Conservation (phyloP, 164 flowering plant genomes). For the Paratinospora sagittata region DNA sequence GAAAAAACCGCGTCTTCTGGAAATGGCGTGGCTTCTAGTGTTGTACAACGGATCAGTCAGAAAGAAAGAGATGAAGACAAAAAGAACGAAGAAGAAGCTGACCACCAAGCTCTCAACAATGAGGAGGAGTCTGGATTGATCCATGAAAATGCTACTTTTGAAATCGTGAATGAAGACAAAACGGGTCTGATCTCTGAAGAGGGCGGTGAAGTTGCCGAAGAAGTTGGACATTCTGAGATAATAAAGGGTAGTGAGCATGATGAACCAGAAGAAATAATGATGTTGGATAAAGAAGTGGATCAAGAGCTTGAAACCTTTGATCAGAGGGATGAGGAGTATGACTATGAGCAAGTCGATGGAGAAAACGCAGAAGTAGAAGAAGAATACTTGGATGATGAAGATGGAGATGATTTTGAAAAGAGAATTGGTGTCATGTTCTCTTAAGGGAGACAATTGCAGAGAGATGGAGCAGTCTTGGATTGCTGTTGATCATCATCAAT, state of each 20-base stretch:
- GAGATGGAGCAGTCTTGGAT: not conserved
- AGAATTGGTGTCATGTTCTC: constrained; percentile 54
- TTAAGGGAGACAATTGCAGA: constrained; percentile 9
- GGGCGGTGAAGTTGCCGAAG: too few species aligned
- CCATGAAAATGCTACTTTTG: too few species aligned
- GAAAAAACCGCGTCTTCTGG: constrained; percentile 25
- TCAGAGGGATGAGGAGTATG: constrained; percentile 45
- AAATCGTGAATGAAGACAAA: not conserved
- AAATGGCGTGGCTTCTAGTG: constrained; percentile 15
- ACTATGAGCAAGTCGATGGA: constrained; percentile 50
- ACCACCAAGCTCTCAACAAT: not conserved
- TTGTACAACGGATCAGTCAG: constrained; percentile 21
- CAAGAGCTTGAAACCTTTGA: constrained; percentile 47
- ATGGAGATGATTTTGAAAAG: constrained; percentile 78
- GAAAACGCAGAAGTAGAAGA: constrained; percentile 51
- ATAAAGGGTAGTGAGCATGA: not conserved
- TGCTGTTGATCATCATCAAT: not conserved
- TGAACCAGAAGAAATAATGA: constrained; percentile 40
- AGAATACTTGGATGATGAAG: constrained; percentile 62
- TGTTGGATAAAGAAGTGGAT: constrained; percentile 30
- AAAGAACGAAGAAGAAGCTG: constrained; percentile 16
- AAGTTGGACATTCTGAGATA: too few species aligned
- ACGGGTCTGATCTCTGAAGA: too few species aligned
- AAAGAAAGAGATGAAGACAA: constrained; percentile 19
- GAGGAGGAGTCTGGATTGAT: constrained; percentile 25